These are phyloP conservation scores for Gastrodia elata DNA, from an alignment of 106 monocot genomes.

Conservation along the genomic window DNA sequence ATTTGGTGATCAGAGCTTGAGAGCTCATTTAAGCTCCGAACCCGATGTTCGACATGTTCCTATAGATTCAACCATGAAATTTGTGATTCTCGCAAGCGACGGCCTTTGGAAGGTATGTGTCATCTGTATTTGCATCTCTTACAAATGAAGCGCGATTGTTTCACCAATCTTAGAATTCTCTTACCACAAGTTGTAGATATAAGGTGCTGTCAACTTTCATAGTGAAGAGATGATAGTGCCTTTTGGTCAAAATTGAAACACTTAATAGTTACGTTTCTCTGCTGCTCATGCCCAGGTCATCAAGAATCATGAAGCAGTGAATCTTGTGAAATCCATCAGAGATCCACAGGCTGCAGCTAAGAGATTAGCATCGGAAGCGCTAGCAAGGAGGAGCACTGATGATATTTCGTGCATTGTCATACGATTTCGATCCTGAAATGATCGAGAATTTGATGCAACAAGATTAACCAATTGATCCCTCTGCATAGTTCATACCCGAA, in stretches of 20 bases:
- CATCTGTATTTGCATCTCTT: background rate
- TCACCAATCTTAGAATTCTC: no score
- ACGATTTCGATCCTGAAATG: constrained; percentile 5
- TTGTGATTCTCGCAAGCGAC: constrained; percentile 47
- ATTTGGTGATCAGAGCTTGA: constrained; percentile 60
- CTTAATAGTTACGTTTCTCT: background rate
- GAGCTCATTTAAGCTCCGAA: constrained; percentile 48
- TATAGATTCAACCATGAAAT: constrained; percentile 21
- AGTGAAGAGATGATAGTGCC: background rate
- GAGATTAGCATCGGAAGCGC: constrained; percentile 29
- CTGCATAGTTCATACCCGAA: background rate
- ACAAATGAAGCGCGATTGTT: no score
- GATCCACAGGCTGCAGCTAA: constrained; percentile 50
- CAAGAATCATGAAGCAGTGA: constrained; percentile 48
- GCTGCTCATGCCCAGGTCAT: constrained; percentile 30
- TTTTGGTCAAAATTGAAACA: background rate
- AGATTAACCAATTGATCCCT: constrained; percentile 1
- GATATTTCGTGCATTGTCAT: constrained; percentile 64
- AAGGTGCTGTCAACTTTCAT: background rate
- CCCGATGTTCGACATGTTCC: constrained; percentile 37
- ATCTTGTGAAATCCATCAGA: constrained; percentile 22
- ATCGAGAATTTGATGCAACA: background rate
- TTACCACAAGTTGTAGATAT: background rate
- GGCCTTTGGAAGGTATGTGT: constrained; percentile 46
- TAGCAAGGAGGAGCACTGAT: constrained; percentile 41